A percentile compares a stretch with the other conserved stretches of the same genome.
These are phyloP conservation scores for Sporothrix sp. DNA, from an alignment of 2,329 filamentous ascomycete genomes.

Conservation along the genomic window DNA sequence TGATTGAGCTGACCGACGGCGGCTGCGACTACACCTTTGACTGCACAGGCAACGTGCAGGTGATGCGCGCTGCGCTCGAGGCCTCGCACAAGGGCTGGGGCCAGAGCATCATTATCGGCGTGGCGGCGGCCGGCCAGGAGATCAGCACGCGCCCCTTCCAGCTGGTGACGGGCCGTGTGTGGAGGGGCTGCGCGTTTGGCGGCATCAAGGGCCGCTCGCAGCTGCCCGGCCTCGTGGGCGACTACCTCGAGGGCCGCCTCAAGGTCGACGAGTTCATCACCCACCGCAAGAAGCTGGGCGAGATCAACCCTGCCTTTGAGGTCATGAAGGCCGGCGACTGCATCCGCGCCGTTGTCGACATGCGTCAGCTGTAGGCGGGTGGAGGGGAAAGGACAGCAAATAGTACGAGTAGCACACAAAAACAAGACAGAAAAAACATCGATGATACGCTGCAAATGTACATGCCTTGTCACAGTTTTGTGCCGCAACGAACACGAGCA, in stretches of 20 bases:
- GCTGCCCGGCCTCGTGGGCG: conserved; percentile 73
- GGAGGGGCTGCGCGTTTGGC: conserved; percentile 96
- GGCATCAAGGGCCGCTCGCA: conserved; percentile 96
- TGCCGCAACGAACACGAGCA: too few species aligned
- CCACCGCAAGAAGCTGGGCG: conserved; percentile 70
- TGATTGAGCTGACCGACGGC: conserved; percentile 96
- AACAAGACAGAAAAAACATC: too few species aligned
- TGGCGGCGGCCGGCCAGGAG: conserved; percentile 91
- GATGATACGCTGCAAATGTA: too few species aligned
- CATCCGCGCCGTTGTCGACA: conserved; percentile 83
- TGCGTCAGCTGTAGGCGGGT: conserved; percentile 30
- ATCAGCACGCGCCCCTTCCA: conserved; percentile 91
- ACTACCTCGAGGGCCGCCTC: conserved; percentile 81
- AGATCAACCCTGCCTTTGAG: conserved; percentile 81
- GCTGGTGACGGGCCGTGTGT: conserved; percentile 92
- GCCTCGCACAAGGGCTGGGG: conserved; percentile 99
- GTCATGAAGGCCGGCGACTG: conserved; percentile 96
- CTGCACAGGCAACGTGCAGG: conserved; percentile 92
- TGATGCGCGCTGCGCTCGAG: conserved; percentile 93
- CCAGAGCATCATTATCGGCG: conserved; percentile 94
- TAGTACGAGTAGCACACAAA: neutral
- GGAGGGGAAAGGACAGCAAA: neutral
- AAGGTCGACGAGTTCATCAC: conserved; percentile 99
- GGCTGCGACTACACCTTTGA: conserved; percentile 99
- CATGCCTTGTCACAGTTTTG: too few species aligned